These are phyloP conservation scores for Dendrobium nobile DNA, from an alignment of 106 monocot genomes.

Conservation along the genomic window DNA sequence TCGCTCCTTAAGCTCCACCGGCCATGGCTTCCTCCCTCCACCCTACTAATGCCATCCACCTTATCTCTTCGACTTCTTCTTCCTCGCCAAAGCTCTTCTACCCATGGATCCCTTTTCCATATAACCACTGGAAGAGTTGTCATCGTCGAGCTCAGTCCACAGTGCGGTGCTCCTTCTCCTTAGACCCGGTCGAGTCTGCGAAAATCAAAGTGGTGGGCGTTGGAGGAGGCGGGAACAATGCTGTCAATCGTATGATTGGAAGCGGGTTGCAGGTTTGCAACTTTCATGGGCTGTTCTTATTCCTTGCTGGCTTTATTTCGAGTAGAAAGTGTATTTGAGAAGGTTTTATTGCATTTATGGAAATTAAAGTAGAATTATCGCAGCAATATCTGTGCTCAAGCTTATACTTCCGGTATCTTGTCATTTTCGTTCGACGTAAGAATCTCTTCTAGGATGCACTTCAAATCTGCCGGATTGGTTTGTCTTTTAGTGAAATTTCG, in stretches of 20 bases:
- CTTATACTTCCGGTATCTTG: too few relatives aligned
- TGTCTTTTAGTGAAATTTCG: not conserved
- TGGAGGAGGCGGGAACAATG: conserved; percentile 98
- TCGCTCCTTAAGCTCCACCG: not conserved
- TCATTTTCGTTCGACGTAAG: not conserved
- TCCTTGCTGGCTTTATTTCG: not conserved
- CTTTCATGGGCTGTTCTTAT: not conserved
- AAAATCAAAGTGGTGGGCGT: conserved; percentile 93
- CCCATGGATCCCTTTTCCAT: not conserved
- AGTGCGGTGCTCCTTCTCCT: not conserved
- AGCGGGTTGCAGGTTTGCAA: conserved; percentile 73
- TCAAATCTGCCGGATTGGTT: not conserved
- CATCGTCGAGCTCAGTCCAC: not conserved
- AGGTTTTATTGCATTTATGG: not conserved
- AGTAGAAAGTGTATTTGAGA: not conserved
- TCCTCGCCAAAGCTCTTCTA: not conserved
- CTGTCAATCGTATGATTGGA: conserved; percentile 95
- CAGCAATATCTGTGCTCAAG: not conserved
- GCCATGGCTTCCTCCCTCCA: conserved; percentile 5
- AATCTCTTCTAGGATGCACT: not conserved
- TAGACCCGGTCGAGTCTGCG: conserved; percentile 19
- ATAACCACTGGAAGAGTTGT: not conserved
- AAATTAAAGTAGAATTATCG: not conserved
- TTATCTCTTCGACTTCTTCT: not conserved
- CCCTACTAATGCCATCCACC: not conserved